Evolutionary conservation across 1,284 basidiomycete species (phyloP).

Genomic region (Leccinum pachyderme): DNA sequence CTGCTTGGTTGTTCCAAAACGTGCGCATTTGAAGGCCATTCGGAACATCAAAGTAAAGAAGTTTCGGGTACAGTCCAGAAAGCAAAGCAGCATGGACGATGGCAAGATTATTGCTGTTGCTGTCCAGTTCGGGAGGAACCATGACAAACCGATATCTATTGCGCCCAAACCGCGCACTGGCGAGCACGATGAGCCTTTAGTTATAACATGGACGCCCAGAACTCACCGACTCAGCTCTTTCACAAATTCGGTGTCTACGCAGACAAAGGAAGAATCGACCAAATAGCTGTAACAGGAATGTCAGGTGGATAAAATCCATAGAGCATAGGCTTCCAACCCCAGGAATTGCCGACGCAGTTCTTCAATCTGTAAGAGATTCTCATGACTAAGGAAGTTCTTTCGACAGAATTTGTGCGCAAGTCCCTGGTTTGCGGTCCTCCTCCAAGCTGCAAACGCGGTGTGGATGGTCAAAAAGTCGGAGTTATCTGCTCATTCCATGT

Average conservation of each 20-base stretch:
- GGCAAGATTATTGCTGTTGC: constrained; percentile 61
- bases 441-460: constrained; percentile 89
- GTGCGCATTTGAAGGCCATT: constrained; percentile 70
- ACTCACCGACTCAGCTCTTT: constrained; percentile 70
- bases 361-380: constrained; percentile 95
- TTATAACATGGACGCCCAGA: neutral
- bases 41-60: constrained; percentile 68
- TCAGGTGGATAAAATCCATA: constrained; percentile 5
- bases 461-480: constrained; percentile 97
- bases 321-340: constrained; percentile 43
- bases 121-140: constrained; percentile 73
- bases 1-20: constrained; percentile 83
- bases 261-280: constrained; percentile 86
- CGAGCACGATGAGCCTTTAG: constrained; percentile 5
- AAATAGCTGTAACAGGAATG: constrained; percentile 55
- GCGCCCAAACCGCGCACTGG: constrained; percentile 73
- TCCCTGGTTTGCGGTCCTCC: constrained; percentile 64
- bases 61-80: constrained; percentile 91
- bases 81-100: constrained; percentile 83
- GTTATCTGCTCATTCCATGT: constrained; percentile 58
- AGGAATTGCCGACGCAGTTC: constrained; percentile 95
- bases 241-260: constrained; percentile 63
- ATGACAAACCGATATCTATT: constrained; percentile 74
- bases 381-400: constrained; percentile 83
- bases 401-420: constrained; percentile 78